Conservation (phyloP, 106 monocot species). For the Iris macrosiphon region DNA sequence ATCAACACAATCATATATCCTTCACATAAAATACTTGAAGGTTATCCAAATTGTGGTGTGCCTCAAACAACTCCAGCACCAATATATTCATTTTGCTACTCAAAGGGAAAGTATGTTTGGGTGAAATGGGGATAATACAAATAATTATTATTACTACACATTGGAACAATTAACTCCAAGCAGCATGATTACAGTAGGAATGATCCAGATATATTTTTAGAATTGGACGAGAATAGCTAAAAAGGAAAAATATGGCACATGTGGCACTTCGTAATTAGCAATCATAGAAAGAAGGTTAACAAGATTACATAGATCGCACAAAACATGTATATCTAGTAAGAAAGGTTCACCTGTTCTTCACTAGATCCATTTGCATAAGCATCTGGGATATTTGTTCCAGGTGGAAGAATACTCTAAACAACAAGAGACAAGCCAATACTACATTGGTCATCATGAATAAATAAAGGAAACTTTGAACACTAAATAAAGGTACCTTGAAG, state of each 20-base stretch:
- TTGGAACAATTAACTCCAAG: too few species aligned
- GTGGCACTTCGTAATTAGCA: neutral
- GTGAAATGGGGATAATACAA: too few species aligned
- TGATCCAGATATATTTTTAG: neutral
- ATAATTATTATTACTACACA: too few species aligned
- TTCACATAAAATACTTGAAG: conserved; percentile 53
- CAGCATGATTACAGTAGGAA: conserved; percentile 1
- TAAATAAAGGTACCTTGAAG: neutral
- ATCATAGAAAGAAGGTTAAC: too few species aligned
- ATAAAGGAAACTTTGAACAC: neutral
- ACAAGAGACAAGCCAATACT: neutral
- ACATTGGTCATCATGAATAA: too few species aligned
- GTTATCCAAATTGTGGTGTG: conserved; percentile 67
- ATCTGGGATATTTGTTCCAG: conserved; percentile 87
- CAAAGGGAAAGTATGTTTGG: too few species aligned
- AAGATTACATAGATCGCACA: neutral
- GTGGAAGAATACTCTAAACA: conserved; percentile 71
- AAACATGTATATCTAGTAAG: neutral
- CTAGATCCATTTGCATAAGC: conserved; percentile 95
- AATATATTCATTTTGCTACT: too few species aligned
- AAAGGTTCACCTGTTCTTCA: conserved; percentile 77
- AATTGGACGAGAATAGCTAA: neutral
- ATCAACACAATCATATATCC: too few species aligned
- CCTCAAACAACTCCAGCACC: conserved; percentile 88
- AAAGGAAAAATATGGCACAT: neutral